Percentiles rank a stretch among this genome's conserved stretches.
These are phyloP conservation scores for Neurospora sp. DNA, from an alignment of 495 filamentous ascomycete species.

Conservation along the genomic window DNA sequence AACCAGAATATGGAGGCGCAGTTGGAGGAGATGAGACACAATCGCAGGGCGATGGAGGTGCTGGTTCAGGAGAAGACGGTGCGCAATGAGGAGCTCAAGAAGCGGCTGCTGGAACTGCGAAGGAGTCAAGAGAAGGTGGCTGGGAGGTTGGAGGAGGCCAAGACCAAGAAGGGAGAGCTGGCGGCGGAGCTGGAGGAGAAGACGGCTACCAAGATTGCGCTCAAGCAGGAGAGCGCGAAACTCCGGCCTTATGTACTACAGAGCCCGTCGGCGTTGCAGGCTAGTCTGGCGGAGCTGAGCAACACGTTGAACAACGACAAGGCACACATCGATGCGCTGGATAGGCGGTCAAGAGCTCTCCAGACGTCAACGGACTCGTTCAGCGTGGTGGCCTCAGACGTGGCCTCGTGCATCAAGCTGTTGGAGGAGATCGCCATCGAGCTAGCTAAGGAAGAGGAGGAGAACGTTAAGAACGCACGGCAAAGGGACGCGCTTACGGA, in stretches of 20 bases:
- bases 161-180: conserved; percentile 59
- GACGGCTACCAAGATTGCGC: conserved; percentile 47
- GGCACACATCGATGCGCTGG: conserved; percentile 72
- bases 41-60: conserved; percentile 64
- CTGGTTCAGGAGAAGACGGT: conserved; percentile 70
- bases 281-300: conserved; percentile 69
- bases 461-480: conserved; percentile 61
- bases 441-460: conserved; percentile 82
- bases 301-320: conserved; percentile 68
- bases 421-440: conserved; percentile 80
- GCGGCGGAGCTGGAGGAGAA: conserved; percentile 70
- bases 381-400: conserved; percentile 68
- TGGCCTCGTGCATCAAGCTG: conserved; percentile 73
- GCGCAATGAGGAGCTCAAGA: conserved; percentile 77
- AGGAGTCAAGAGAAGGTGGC: conserved; percentile 73
- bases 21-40: conserved; percentile 69
- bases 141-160: conserved; percentile 64
- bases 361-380: conserved; percentile 90
- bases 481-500: conserved; percentile 83
- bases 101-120: conserved; percentile 61
- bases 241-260: conserved; percentile 86
- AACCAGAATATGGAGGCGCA: conserved; percentile 78
- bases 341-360: conserved; percentile 75
- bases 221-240: conserved; percentile 73
- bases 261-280: conserved; percentile 70